These are phyloP conservation scores for Ampelomyces quisqualis DNA, from an alignment of 2,329 filamentous ascomycete species.

Conservation along the genomic window DNA sequence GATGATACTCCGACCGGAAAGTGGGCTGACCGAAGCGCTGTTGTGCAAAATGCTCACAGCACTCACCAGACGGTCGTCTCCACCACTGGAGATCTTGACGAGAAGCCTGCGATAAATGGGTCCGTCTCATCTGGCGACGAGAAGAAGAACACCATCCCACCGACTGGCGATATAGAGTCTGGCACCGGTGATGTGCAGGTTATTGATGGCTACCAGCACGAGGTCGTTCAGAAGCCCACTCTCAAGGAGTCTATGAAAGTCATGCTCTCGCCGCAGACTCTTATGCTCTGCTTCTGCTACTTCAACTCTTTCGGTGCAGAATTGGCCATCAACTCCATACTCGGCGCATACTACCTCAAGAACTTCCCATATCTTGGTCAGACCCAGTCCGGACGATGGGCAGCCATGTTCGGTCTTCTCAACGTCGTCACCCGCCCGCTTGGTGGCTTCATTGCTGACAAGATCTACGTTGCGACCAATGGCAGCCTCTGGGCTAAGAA, in stretches of 20 bases:
- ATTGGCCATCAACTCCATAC: constrained; percentile 61
- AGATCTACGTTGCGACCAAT: constrained; percentile 54
- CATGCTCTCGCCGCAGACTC: constrained; percentile 60
- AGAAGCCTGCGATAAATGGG: constrained; percentile 37
- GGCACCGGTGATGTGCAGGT: constrained; percentile 54
- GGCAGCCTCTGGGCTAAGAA: constrained; percentile 65
- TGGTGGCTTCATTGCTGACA: constrained; percentile 62
- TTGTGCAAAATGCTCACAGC: constrained; percentile 54
- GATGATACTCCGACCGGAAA: constrained; percentile 80
- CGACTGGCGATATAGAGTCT: constrained; percentile 47
- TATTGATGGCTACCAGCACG: constrained; percentile 58
- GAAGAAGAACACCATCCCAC: constrained; percentile 29
- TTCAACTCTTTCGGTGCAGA: constrained; percentile 63
- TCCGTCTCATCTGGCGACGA: constrained; percentile 45
- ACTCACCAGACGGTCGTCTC: constrained; percentile 53
- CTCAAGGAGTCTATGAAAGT: constrained; percentile 62
- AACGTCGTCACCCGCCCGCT: constrained; percentile 68
- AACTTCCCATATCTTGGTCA: constrained; percentile 58
- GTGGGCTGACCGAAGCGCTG: constrained; percentile 71
- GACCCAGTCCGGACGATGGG: constrained; percentile 60
- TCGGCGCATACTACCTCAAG: constrained; percentile 59
- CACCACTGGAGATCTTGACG: constrained; percentile 54
- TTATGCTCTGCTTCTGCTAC: constrained; percentile 57
- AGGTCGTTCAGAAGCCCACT: constrained; percentile 63
- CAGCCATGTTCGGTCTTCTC: constrained; percentile 73